phyloP scores from a whole-genome alignment of 306 rosid species.

The Benincasa hispida region DNA sequence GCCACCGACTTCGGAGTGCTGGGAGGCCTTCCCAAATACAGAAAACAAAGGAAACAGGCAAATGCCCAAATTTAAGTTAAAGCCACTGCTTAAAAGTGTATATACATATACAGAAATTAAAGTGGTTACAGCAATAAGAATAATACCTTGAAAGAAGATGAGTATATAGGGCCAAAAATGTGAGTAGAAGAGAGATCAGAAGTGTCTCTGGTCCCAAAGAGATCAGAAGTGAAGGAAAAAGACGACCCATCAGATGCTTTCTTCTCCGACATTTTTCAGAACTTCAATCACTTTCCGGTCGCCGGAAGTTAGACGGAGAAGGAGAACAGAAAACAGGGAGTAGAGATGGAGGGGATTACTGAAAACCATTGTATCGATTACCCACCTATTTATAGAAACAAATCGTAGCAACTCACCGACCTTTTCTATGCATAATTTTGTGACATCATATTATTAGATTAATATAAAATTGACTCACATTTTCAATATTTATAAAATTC shows the following conservation, averaged over 20 bases:
- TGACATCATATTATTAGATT: too few relatives aligned
- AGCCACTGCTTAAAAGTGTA: too few relatives aligned
- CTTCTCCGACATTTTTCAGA: conserved; percentile 5
- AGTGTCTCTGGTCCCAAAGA: conserved; percentile 41
- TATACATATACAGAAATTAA: background rate
- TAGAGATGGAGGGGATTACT: too few relatives aligned
- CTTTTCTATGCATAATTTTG: too few relatives aligned
- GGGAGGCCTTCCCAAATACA: background rate
- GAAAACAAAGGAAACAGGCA: background rate
- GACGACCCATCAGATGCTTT: conserved; percentile 34
- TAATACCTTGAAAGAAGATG: conserved; percentile 46
- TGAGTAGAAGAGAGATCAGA: conserved; percentile 37
- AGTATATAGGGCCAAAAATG: conserved; percentile 45
- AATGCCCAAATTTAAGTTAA: background rate
- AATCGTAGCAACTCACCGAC: too few relatives aligned
- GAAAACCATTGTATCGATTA: too few relatives aligned
- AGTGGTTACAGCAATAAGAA: background rate
- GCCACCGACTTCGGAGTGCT: background rate
- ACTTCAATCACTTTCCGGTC: too few relatives aligned
- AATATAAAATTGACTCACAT: too few relatives aligned
- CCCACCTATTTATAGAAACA: too few relatives aligned
- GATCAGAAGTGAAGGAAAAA: conserved; percentile 57
- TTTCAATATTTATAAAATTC: too few relatives aligned
- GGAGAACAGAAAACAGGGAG: too few relatives aligned
- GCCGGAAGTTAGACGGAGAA: too few relatives aligned